Evolutionary conservation across 108 stramenopile genomes (phyloP), one percentile per base, ranked within the genome.

Genomic region (Nannochloropsis gaditana): DNA sequence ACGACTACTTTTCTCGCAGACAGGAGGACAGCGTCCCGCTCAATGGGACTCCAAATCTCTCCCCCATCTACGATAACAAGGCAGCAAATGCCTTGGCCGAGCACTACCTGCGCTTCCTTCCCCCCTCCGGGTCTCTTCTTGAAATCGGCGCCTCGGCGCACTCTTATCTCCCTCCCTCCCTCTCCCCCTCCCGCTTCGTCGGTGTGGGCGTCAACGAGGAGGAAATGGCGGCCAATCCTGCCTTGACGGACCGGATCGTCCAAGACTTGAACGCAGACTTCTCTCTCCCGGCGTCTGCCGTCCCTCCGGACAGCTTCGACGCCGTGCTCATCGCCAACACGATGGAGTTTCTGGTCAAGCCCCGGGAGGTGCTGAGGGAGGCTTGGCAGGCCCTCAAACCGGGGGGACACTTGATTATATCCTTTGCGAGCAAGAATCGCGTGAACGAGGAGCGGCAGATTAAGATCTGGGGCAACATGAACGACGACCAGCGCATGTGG

Each of bases 401-500:
- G 5, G 43, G 82, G 82, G 87, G 87, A 15, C 42, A 82, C 11
- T 84, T 83, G 73, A 79, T 88, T 42, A 79, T 88, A 45, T 84
- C 87, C 44, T 88, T 88, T 84, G 84, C 87, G 43, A 59, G 82
- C 84, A 81, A 84, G 84, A 84, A 82, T 8, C 50, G 87, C 84
- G 42, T 88, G 83, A 81, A 88, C 41, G 87, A 92, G 59, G 90
- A 92, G 81, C 94, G 93, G 82, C 94, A 94, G 86, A 95, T 95
- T 44, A 94, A 93, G 84, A 93, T 94, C 89, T 97, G 96, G 96
- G 86, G 92, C 79, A 93, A 92, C 45, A 94, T 94, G 92, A 96
- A 95, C 80, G 95, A 97, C 85, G 96, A 95, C 82, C 96, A 97
- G 87, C 96, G 95, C 90, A 96, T 97, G 95, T 97, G 96, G 96